Conservation (phyloP, 805 yeast genomes). For the Candida ponderosae region DNA sequence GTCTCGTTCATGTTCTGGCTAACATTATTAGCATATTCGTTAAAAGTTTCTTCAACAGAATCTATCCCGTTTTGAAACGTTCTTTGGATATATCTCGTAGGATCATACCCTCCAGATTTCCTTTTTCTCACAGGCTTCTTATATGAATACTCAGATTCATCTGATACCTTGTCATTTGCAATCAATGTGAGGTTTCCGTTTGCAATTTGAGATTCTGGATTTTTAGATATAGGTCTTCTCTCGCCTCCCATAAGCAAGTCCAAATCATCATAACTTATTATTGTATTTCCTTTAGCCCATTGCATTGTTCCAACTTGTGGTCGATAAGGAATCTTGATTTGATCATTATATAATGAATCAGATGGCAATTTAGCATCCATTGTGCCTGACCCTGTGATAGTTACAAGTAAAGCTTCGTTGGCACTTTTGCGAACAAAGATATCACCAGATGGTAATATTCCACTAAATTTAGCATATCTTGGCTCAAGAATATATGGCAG, state of each 20-base stretch:
- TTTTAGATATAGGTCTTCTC: constrained; percentile 52
- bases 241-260: constrained; percentile 68
- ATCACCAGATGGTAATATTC: constrained; percentile 47
- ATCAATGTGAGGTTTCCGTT: constrained; percentile 26
- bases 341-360: constrained; percentile 65
- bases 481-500: constrained; percentile 36
- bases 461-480: constrained; percentile 32
- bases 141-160: constrained; percentile 26
- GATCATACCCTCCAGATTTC: constrained; percentile 30
- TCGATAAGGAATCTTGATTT: constrained; percentile 62
- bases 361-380: constrained; percentile 14
- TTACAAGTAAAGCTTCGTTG: constrained; percentile 45
- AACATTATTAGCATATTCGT: constrained; percentile 48
- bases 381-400: constrained; percentile 37
- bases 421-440: constrained; percentile 46
- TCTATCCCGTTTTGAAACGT: constrained; percentile 46
- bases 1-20: constrained; percentile 47
- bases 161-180: constrained; percentile 4
- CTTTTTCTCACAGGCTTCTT: constrained; percentile 39
- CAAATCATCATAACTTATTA: constrained; percentile 54
- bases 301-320: constrained; percentile 75
- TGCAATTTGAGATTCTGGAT: constrained; percentile 53
- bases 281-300: constrained; percentile 77
- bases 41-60: constrained; percentile 42
- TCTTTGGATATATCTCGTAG: constrained; percentile 30